Conservation (phyloP, 495 filamentous ascomycete genomes). For the Daldinia caldariorum region DNA sequence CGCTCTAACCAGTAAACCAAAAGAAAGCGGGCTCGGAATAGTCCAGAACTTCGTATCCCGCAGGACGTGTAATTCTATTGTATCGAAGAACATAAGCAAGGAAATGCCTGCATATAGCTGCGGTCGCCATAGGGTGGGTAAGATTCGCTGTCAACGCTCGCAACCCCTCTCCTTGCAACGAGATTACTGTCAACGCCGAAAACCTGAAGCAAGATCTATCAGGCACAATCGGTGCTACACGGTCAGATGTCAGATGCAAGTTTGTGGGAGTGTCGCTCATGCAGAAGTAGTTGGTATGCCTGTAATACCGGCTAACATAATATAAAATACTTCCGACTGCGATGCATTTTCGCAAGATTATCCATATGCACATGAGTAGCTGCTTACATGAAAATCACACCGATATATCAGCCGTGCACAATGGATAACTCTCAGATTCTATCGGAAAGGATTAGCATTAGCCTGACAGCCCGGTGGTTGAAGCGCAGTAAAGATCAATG, state of each 20-base stretch:
- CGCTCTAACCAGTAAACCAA: slow-evolving; percentile 15
- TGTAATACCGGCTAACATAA: background rate
- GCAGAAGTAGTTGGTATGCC: background rate
- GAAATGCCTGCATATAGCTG: slow-evolving; percentile 18
- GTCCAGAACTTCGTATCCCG: slow-evolving; percentile 26
- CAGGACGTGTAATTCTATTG: slow-evolving; percentile 20
- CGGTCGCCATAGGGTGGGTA: slow-evolving; percentile 35
- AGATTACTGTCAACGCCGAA: slow-evolving; percentile 14
- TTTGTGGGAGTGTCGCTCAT: slow-evolving; percentile 6
- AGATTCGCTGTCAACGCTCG: slow-evolving; percentile 22
- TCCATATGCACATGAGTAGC: background rate
- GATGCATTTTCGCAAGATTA: background rate
- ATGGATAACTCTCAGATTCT: background rate
- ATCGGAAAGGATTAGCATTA: background rate
- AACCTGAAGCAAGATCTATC: slow-evolving; percentile 24
- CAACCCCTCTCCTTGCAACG: slow-evolving; percentile 20
- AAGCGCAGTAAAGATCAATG: background rate
- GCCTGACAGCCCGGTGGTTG: background rate
- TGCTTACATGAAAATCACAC: background rate
- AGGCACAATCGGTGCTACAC: slow-evolving; percentile 11
- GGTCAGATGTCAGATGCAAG: slow-evolving; percentile 12
- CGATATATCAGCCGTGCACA: background rate
- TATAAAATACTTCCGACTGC: slow-evolving; percentile 7
- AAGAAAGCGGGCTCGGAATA: slow-evolving; percentile 15
- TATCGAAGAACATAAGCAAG: slow-evolving; percentile 36